Conservation (phyloP, 148 eudicot species). For the Diospyros kaki region DNA sequence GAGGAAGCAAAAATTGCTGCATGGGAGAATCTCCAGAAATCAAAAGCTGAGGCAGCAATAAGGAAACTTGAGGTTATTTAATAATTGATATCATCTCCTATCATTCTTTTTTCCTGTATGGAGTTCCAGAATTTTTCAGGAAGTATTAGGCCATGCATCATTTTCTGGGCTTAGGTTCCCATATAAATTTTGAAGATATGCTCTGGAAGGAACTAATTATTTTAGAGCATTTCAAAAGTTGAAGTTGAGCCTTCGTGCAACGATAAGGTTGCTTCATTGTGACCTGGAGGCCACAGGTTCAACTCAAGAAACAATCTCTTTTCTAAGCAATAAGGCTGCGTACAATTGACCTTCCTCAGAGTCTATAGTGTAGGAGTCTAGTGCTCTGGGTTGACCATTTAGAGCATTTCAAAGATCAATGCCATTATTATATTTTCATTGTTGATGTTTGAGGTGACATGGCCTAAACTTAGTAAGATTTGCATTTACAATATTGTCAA, state of each 20-base stretch:
- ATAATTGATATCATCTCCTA: neutral
- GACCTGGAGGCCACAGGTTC: too few species aligned
- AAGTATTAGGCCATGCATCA: neutral
- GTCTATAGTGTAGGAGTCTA: too few species aligned
- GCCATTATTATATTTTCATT: too few species aligned
- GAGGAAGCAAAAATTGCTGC: conserved; percentile 90
- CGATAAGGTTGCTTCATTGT: too few species aligned
- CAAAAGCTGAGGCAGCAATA: conserved; percentile 95
- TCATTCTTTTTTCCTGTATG: too few species aligned
- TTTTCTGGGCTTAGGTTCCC: neutral
- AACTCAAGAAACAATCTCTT: too few species aligned
- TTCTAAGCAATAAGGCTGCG: too few species aligned
- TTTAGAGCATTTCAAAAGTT: neutral
- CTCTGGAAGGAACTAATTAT: conserved; percentile 1
- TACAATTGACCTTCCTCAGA: too few species aligned
- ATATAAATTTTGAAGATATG: neutral
- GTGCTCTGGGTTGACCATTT: too few species aligned
- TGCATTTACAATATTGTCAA: neutral
- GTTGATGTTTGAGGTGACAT: too few species aligned
- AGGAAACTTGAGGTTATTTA: conserved; percentile 78
- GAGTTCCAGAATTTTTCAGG: neutral
- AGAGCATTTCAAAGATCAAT: too few species aligned
- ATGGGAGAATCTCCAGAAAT: conserved; percentile 97
- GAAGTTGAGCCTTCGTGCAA: neutral
- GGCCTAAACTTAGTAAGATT: neutral